Conservation (phyloP, 1,284 basidiomycete species). For the Fomitopsis pinicola region DNA sequence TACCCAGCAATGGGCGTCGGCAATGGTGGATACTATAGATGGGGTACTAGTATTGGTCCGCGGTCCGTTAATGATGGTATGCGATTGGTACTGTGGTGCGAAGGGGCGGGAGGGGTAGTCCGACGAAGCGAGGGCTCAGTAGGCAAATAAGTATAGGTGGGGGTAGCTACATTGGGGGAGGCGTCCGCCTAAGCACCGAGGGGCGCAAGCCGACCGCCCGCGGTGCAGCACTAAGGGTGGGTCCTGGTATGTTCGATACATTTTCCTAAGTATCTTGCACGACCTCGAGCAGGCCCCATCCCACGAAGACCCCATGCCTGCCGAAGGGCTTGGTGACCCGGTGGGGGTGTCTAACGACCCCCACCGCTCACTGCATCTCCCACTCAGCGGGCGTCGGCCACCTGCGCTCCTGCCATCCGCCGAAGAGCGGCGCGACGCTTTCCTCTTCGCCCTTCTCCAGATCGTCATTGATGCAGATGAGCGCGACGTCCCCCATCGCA, state of each 20-base stretch:
- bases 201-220: background rate
- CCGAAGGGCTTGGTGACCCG: background rate
- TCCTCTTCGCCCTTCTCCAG: constrained; percentile 15
- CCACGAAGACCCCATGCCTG: background rate
- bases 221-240: background rate
- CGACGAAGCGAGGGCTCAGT: background rate
- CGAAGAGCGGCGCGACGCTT: constrained; percentile 14
- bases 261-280: background rate
- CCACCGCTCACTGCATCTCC: constrained; percentile 13
- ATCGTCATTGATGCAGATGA: constrained; percentile 28
- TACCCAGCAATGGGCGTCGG: background rate
- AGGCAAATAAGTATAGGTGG: background rate
- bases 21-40: background rate
- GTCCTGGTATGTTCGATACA: background rate
- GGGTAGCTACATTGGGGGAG: background rate
- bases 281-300: background rate
- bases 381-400: constrained; percentile 22
- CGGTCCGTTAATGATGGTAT: background rate
- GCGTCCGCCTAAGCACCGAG: background rate
- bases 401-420: constrained; percentile 16
- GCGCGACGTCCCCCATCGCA: constrained; percentile 14
- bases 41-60: background rate
- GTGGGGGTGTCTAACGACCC: background rate
- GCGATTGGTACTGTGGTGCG: background rate
- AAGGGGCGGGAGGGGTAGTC: background rate